phyloP scores from a whole-genome alignment of 192 early-diverging fungal genomes.

The Backusella macrospora region DNA sequence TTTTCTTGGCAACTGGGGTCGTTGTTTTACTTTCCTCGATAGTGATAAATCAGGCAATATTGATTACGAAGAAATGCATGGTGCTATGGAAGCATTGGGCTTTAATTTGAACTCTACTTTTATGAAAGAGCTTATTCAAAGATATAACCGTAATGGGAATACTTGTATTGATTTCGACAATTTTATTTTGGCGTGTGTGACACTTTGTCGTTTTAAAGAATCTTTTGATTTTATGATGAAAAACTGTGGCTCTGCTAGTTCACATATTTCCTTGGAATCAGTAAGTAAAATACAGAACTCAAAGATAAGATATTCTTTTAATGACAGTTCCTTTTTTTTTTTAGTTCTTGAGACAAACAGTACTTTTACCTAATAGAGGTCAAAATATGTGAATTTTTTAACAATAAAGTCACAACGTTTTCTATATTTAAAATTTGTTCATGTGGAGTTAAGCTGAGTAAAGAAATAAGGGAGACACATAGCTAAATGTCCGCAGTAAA shows the following conservation, averaged over 20 bases:
- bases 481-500: neutral
- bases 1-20: conserved; percentile 5
- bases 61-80: conserved; percentile 15
- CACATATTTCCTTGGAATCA: neutral
- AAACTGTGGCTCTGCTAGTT: neutral
- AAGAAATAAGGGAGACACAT: neutral
- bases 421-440: conserved; percentile 10
- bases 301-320: neutral
- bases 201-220: conserved; percentile 12
- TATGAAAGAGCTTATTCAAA: conserved; percentile 11
- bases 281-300: neutral
- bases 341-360: conserved; percentile 1
- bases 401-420: conserved; percentile 5
- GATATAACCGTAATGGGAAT: neutral
- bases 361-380: neutral
- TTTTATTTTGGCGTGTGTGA: conserved; percentile 21
- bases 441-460: conserved; percentile 6
- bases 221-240: neutral
- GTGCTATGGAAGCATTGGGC: neutral
- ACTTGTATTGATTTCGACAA: conserved; percentile 3
- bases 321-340: neutral
- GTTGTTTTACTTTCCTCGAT: conserved; percentile 3
- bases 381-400: neutral
- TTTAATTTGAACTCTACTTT: neutral
- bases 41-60: neutral